Conservation (phyloP, 2,329 filamentous ascomycete species). For the Aspergillus bombycis region DNA sequence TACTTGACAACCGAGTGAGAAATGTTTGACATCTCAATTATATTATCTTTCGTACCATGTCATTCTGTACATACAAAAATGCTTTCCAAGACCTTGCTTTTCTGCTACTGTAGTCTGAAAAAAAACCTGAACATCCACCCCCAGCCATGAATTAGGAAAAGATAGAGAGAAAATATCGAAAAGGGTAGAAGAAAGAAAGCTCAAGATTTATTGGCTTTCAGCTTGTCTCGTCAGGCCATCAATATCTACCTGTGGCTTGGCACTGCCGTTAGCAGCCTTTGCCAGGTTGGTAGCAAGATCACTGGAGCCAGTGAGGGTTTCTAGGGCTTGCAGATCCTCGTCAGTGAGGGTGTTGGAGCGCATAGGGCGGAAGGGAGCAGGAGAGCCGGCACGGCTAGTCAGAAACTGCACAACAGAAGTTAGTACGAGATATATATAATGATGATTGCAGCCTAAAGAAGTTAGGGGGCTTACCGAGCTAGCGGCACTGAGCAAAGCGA, state of each 20-base stretch:
- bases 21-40: not conserved
- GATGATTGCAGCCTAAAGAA: not conserved
- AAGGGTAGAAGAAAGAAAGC: not conserved
- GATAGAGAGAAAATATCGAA: not conserved
- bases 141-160: conserved; percentile 7
- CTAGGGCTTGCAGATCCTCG: conserved; percentile 49
- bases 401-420: conserved; percentile 62
- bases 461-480: conserved; percentile 69
- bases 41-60: conserved; percentile 8
- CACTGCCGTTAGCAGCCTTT: conserved; percentile 26
- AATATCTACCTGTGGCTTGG: conserved; percentile 39
- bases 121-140: not conserved
- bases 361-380: conserved; percentile 63
- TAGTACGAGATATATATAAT: conserved; percentile 3
- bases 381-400: conserved; percentile 69
- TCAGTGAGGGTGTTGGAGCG: conserved; percentile 55
- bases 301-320: conserved; percentile 38
- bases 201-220: conserved; percentile 29
- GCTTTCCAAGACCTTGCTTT: not conserved
- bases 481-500: conserved; percentile 82
- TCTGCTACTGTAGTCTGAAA: not conserved
- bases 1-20: not conserved
- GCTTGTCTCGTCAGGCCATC: conserved; percentile 43
- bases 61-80: conserved; percentile 8
- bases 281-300: conserved; percentile 20